Evolutionary conservation across 2,329 filamentous ascomycete species (phyloP).

Genomic region (Paecilomyces dactylethromorphus): DNA sequence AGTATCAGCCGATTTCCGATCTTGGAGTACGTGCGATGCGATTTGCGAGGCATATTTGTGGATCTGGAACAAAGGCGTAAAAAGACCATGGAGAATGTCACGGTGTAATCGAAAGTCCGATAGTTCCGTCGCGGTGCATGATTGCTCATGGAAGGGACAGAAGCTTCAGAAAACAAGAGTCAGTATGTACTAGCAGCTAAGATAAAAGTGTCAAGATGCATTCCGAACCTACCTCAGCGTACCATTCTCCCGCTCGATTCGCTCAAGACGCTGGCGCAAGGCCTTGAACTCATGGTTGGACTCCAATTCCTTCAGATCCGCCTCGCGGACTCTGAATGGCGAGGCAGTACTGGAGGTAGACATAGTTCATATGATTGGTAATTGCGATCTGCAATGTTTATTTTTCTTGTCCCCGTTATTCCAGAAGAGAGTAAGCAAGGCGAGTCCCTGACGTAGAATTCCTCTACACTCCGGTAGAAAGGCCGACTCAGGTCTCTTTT

Average conservation of each 20-base stretch:
- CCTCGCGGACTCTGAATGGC: conserved; percentile 27
- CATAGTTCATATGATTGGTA: conserved; percentile 4
- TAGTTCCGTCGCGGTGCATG: conserved; percentile 23
- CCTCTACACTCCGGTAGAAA: background rate
- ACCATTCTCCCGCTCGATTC: conserved; percentile 28
- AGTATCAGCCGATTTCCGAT: conserved; percentile 43
- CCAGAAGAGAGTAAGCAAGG: background rate
- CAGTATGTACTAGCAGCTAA: background rate
- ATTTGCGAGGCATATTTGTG: conserved; percentile 49
- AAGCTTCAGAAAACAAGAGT: conserved; percentile 22
- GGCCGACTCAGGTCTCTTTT: background rate
- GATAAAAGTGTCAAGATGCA: background rate
- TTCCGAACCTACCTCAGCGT: conserved; percentile 19
- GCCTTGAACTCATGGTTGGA: conserved; percentile 28
- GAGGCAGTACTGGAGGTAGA: conserved; percentile 13
- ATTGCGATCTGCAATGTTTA: background rate
- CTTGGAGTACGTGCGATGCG: conserved; percentile 45
- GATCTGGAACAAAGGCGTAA: conserved; percentile 52
- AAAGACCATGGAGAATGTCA: conserved; percentile 53
- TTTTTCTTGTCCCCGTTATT: background rate
- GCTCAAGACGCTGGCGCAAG: conserved; percentile 26
- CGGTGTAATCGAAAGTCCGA: conserved; percentile 45
- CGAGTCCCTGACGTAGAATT: background rate
- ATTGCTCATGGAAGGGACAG: conserved; percentile 27
- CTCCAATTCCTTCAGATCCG: conserved; percentile 23